Evolutionary conservation across 2,329 filamentous ascomycete species (phyloP).

Genomic region (Aureobasidium namibiae): DNA sequence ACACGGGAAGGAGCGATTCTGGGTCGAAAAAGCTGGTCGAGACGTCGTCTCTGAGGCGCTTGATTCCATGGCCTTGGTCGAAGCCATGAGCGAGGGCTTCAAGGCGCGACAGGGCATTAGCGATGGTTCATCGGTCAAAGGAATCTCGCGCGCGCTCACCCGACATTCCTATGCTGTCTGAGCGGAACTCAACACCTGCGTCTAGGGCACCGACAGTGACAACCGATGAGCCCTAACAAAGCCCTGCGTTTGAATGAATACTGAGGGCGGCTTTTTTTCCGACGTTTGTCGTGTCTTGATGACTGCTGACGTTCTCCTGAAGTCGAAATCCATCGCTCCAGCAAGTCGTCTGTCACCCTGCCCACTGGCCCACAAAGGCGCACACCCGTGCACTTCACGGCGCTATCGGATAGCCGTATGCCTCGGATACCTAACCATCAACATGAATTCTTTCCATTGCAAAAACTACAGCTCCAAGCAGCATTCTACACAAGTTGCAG

Average conservation of each 20-base stretch:
- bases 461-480: not conserved
- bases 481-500: not conserved
- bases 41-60: not conserved
- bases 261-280: not conserved
- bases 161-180: not conserved
- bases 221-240: conserved; percentile 1
- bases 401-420: not conserved
- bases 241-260: not conserved
- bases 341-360: not conserved
- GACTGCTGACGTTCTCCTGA: not conserved
- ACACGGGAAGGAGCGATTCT: not conserved
- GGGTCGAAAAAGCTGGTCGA: not conserved
- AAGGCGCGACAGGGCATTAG: not conserved
- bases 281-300: not conserved
- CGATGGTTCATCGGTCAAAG: not conserved
- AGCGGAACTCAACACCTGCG: not conserved
- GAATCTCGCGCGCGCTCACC: conserved; percentile 2
- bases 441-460: not conserved
- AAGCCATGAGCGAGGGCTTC: not conserved
- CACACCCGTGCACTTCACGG: not conserved
- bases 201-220: not conserved
- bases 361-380: not conserved
- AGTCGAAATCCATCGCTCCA: not conserved
- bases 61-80: not conserved
- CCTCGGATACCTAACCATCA: not conserved